phyloP scores from a whole-genome alignment of 2,329 filamentous ascomycete genomes.

The Purpureocillium lavendulum region DNA sequence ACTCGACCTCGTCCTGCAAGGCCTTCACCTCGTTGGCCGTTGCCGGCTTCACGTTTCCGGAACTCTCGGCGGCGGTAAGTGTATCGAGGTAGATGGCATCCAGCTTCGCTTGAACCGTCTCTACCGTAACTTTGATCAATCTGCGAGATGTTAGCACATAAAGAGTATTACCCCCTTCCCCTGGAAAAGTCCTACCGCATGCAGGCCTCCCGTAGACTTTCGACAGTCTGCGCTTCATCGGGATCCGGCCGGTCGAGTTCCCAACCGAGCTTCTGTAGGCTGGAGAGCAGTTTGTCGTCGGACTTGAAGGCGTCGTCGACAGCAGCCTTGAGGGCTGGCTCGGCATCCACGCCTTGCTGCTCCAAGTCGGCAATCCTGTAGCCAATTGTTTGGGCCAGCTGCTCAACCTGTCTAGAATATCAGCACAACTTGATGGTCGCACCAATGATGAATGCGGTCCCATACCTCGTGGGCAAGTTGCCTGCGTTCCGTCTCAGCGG shows the following conservation, averaged over 20 bases:
- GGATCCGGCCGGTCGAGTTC: constrained; percentile 47
- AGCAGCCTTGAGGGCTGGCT: constrained; percentile 35
- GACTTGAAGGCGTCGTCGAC: constrained; percentile 43
- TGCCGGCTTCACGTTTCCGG: constrained; percentile 16
- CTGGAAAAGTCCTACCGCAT: constrained; percentile 29
- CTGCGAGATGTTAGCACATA: constrained; percentile 20
- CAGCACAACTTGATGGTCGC: too few species aligned
- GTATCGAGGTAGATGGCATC: constrained; percentile 48
- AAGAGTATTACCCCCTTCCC: too few species aligned
- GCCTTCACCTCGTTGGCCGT: constrained; percentile 34
- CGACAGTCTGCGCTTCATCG: constrained; percentile 43
- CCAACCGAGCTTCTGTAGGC: constrained; percentile 57
- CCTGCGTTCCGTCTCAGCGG: constrained; percentile 27
- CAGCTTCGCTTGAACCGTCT: constrained; percentile 43
- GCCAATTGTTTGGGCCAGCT: constrained; percentile 36
- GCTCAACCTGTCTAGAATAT: constrained; percentile 30
- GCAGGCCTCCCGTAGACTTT: constrained; percentile 50
- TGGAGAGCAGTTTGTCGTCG: constrained; percentile 57
- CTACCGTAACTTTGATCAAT: constrained; percentile 48
- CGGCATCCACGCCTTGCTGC: constrained; percentile 38
- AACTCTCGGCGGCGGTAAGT: constrained; percentile 21
- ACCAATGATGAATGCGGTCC: constrained; percentile 5
- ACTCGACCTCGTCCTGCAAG: constrained; percentile 58
- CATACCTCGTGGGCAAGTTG: constrained; percentile 32
- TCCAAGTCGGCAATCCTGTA: constrained; percentile 40